Evolutionary conservation across 2,329 filamentous ascomycete genomes (phyloP).

Genomic region (Pseudogymnoascus sp.): DNA sequence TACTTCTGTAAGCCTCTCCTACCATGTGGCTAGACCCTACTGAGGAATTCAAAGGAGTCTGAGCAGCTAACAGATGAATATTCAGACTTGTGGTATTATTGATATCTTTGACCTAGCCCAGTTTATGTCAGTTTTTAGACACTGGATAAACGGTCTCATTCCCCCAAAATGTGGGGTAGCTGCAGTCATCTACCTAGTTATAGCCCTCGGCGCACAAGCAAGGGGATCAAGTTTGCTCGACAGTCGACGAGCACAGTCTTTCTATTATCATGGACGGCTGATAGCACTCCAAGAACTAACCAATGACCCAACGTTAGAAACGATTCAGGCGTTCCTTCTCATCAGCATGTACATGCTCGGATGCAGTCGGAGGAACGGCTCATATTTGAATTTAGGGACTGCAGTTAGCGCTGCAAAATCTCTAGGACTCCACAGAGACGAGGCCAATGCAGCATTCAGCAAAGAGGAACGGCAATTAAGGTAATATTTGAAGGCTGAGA

Average conservation of each 20-base stretch:
- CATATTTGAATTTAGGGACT: constrained; percentile 33
- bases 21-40: background rate
- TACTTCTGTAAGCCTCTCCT: background rate
- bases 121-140: background rate
- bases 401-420: constrained; percentile 33
- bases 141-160: constrained; percentile 9
- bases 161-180: background rate
- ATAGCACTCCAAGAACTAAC: constrained; percentile 29
- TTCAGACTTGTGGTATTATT: constrained; percentile 11
- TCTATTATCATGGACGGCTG: constrained; percentile 31
- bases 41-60: background rate
- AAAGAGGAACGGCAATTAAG: constrained; percentile 8
- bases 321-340: constrained; percentile 30
- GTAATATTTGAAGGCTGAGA: background rate
- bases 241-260: constrained; percentile 26
- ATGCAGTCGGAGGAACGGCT: constrained; percentile 31
- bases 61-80: background rate
- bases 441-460: constrained; percentile 10
- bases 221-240: constrained; percentile 28
- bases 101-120: constrained; percentile 10
- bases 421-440: constrained; percentile 27
- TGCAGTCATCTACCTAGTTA: constrained; percentile 24
- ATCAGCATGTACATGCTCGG: constrained; percentile 33
- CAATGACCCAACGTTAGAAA: constrained; percentile 31
- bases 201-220: constrained; percentile 30